Evolutionary conservation across 2,329 filamentous ascomycete genomes (phyloP).

Genomic region (Penicillium polonicum): DNA sequence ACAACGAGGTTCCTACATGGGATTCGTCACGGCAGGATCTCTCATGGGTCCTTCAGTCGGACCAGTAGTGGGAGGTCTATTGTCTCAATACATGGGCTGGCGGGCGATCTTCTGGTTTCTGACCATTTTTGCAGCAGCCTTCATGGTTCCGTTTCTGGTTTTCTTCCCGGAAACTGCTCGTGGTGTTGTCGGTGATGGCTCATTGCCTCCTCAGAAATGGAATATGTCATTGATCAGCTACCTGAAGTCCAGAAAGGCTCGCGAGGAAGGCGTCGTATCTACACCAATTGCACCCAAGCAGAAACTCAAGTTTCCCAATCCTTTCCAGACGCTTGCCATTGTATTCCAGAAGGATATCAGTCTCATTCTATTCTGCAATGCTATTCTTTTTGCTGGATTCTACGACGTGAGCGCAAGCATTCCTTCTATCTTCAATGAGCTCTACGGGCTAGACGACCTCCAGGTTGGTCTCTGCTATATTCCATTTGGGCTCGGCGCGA

Average conservation of each 20-base stretch:
- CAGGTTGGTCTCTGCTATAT: slow-evolving; percentile 46
- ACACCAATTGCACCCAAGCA: slow-evolving; percentile 13
- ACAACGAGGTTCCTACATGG: slow-evolving; percentile 44
- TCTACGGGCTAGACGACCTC: slow-evolving; percentile 43
- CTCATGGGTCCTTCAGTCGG: slow-evolving; percentile 37
- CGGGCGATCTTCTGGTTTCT: slow-evolving; percentile 50
- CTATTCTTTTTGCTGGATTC: slow-evolving; percentile 42
- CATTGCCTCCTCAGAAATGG: slow-evolving; percentile 37
- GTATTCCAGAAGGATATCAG: slow-evolving; percentile 37
- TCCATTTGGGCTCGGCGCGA: slow-evolving; percentile 42
- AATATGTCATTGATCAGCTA: slow-evolving; percentile 37
- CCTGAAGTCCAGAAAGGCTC: slow-evolving; percentile 27
- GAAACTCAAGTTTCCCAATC: slow-evolving; percentile 38
- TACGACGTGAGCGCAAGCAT: slow-evolving; percentile 45
- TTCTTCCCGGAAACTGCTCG: slow-evolving; percentile 42
- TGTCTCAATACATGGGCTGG: slow-evolving; percentile 42
- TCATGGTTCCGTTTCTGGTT: slow-evolving; percentile 36
- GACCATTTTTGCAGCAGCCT: slow-evolving; percentile 46
- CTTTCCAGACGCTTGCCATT: slow-evolving; percentile 37
- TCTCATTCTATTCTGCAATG: slow-evolving; percentile 40
- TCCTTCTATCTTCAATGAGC: slow-evolving; percentile 35
- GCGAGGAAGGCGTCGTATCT: slow-evolving; percentile 11
- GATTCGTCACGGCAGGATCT: slow-evolving; percentile 36
- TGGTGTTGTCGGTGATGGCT: slow-evolving; percentile 41
- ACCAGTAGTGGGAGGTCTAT: slow-evolving; percentile 38